phyloP scores from a whole-genome alignment of 805 yeast genomes.

The Kuraishia hungarica region DNA sequence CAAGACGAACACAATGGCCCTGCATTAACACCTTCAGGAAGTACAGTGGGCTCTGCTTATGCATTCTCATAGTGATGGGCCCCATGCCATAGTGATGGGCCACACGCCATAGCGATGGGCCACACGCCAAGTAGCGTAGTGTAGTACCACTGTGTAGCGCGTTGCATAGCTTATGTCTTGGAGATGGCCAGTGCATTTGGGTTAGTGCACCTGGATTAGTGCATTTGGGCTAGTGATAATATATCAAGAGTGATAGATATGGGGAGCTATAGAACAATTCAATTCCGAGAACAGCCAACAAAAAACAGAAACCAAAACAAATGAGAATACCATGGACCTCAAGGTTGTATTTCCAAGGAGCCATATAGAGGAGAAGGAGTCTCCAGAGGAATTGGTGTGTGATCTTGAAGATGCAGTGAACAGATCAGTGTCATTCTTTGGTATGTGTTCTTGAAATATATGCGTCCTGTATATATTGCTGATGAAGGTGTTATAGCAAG shows the following conservation, averaged over 20 bases:
- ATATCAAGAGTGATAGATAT: no score
- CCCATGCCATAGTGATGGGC: no score
- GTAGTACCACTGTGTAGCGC: not conserved
- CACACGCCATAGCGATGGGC: no score
- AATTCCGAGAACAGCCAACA: not conserved
- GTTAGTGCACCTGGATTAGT: not conserved
- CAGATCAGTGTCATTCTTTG: slow-evolving; percentile 1
- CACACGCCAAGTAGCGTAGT: not conserved
- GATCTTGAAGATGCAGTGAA: not conserved
- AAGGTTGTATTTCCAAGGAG: not conserved
- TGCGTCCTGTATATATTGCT: no score
- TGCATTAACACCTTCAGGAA: no score
- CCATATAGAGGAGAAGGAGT: not conserved
- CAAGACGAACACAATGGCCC: no score
- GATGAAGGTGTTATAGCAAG: no score
- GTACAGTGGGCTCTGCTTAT: no score
- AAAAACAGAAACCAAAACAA: not conserved
- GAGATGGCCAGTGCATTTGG: not conserved
- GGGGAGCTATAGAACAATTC: no score
- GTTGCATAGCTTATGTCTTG: not conserved
- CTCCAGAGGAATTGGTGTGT: not conserved
- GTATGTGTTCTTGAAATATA: not conserved
- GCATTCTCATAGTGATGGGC: no score
- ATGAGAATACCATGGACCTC: slow-evolving; percentile 1
- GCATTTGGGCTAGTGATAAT: not conserved